Base-by-base conservation (phyloP, 2,329 filamentous ascomycete genomes). In the Fusarium subglutinans region DNA sequence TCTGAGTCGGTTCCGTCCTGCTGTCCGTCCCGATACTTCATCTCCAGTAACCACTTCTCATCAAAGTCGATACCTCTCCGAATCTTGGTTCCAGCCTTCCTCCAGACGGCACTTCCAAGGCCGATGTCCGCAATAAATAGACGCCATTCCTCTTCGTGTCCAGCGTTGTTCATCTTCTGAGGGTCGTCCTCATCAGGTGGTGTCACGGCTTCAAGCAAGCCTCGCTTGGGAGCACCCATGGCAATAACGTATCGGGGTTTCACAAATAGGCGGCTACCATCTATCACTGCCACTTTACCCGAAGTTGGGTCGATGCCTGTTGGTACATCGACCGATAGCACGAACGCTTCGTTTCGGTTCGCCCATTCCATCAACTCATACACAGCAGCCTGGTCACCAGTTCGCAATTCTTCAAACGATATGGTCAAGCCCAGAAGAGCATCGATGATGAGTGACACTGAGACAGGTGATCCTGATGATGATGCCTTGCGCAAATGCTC, bases 361-460 rank as follows among this genome's bases (percentile, higher is more conserved):
- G 94, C 93, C 95, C 95, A 98, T 72, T 95, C 93, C 78, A 98
- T 96, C 79, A 98, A 90, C 79, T 97, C 93, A 79, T 97, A 95
- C 0, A 94, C 94, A 0, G 92, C 93, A 8, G 92, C 91, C 80
- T 97, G 94, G 74, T 97, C 93, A 22, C 93, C 92, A 5, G 92
- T 93, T 41, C 94, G 90, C 35, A 98, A 87, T 76, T 97, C 94
- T 75, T 98, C 95, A 78, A 98, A 98, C 6, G 94, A 92, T 64
- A 95, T 90, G 50, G 96, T 94, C 71, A 96, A 89, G 8, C 95
- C 95, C 9, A 99, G 89, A 18, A 98, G 86, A 4, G 95, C 95
- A 80, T 99, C 96, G 63, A 98, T 90, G 73, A 98, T 94, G 66
- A 98, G 86, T 51, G 95, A 93, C 1, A 94, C 90, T 2, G 90